Conservation (phyloP, 148 eudicot species). For the Amaranthus cruentus region DNA sequence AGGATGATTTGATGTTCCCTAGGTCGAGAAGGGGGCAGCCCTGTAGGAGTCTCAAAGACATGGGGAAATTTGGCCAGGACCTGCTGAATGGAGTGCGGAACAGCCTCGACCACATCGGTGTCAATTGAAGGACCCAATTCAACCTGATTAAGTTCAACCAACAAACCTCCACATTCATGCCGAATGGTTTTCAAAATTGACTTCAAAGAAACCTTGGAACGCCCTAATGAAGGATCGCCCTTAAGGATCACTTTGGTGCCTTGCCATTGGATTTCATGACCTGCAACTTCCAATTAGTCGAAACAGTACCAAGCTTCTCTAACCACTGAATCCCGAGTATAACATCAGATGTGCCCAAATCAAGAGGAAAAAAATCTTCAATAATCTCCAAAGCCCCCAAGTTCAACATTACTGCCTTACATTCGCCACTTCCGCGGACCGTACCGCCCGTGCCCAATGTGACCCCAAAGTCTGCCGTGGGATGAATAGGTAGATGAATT, state of each 20-base stretch:
- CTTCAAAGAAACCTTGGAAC: background rate
- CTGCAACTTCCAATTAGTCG: background rate
- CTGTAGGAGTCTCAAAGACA: background rate
- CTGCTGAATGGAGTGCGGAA: background rate
- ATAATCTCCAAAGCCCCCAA: background rate
- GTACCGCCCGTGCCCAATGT: background rate
- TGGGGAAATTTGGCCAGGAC: background rate
- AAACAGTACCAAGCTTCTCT: background rate
- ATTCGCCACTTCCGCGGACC: background rate
- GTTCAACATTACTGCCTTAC: background rate
- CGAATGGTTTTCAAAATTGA: background rate
- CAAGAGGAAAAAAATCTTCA: background rate
- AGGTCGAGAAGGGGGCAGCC: background rate
- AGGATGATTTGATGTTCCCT: background rate
- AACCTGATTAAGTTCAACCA: background rate
- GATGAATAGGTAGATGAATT: background rate
- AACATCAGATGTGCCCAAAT: background rate
- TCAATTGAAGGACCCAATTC: too few relatives aligned
- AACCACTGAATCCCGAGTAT: background rate
- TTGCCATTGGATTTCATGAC: background rate
- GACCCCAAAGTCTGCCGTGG: background rate
- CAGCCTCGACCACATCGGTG: background rate
- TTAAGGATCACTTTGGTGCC: background rate
- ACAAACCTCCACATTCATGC: background rate
- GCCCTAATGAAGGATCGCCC: background rate